Percentiles rank a stretch among this genome's conserved stretches.
Evolutionary conservation across 139 green algal species (phyloP).

Genomic region (Zygnema cylindricum): DNA sequence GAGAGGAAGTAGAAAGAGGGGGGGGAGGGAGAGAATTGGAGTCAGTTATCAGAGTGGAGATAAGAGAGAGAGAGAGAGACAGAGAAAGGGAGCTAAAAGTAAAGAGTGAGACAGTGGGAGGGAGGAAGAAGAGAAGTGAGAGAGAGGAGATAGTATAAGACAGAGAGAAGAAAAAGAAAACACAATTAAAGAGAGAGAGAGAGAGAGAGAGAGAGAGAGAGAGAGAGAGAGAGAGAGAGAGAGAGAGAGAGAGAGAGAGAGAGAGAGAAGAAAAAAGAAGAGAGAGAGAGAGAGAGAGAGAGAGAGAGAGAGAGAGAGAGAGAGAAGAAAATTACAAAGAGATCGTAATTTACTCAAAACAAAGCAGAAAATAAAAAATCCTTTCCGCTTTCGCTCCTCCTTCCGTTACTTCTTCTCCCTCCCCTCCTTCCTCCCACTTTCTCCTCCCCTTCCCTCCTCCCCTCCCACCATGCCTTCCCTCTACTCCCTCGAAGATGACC

Average conservation of each 20-base stretch:
- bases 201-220: neutral
- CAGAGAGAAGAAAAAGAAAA: neutral
- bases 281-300: neutral
- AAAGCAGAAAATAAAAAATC: neutral
- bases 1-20: too few species aligned
- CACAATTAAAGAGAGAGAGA: neutral
- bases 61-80: too few species aligned
- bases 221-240: neutral
- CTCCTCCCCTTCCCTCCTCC: too few species aligned
- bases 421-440: neutral
- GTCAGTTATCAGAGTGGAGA: too few species aligned
- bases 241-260: neutral
- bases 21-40: too few species aligned
- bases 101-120: too few species aligned
- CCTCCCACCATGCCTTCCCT: too few species aligned
- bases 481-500: too few species aligned
- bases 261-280: neutral
- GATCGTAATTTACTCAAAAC: neutral
- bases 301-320: neutral
- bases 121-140: too few species aligned
- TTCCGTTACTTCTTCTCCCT: neutral
- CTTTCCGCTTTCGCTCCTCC: neutral
- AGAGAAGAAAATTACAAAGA: neutral
- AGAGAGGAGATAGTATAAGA: too few species aligned
- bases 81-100: too few species aligned